Percentiles rank a stretch among this genome's conserved stretches.
Evolutionary conservation across 345 rosid genomes (phyloP).

Genomic region (Dipteronia sinensis): DNA sequence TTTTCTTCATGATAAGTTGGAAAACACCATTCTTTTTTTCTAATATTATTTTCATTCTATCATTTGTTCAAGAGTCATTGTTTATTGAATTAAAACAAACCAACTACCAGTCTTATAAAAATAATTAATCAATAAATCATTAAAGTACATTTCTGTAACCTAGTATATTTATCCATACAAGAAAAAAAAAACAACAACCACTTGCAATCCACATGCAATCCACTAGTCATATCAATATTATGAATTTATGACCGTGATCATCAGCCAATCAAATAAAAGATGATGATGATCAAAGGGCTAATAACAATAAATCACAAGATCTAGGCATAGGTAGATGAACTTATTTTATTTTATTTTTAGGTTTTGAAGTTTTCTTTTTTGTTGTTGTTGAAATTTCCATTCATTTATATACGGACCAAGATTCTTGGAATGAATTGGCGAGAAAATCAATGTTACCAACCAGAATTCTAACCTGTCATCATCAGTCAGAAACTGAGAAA

Average conservation of each 20-base stretch:
- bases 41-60: neutral
- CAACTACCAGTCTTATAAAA: neutral
- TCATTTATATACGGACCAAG: slow-evolving; percentile 19
- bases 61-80: neutral
- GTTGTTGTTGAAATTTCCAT: neutral
- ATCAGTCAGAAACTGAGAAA: slow-evolving; percentile 30
- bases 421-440: slow-evolving; percentile 37
- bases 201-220: slow-evolving; percentile 35
- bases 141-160: slow-evolving; percentile 9
- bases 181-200: neutral
- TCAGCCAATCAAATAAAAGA: slow-evolving; percentile 21
- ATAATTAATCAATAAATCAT: neutral
- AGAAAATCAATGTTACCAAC: slow-evolving; percentile 46
- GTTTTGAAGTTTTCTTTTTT: neutral
- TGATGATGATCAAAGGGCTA: slow-evolving; percentile 15
- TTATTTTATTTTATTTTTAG: too few relatives aligned
- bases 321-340: too few relatives aligned
- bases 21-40: neutral
- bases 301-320: neutral
- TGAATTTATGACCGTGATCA: neutral
- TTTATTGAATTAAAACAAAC: neutral
- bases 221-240: slow-evolving; percentile 23
- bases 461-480: slow-evolving; percentile 50
- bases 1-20: slow-evolving; percentile 12
- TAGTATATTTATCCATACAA: neutral